phyloP scores from a whole-genome alignment of 495 filamentous ascomycete species.

The Talaromyces stipitatus region DNA sequence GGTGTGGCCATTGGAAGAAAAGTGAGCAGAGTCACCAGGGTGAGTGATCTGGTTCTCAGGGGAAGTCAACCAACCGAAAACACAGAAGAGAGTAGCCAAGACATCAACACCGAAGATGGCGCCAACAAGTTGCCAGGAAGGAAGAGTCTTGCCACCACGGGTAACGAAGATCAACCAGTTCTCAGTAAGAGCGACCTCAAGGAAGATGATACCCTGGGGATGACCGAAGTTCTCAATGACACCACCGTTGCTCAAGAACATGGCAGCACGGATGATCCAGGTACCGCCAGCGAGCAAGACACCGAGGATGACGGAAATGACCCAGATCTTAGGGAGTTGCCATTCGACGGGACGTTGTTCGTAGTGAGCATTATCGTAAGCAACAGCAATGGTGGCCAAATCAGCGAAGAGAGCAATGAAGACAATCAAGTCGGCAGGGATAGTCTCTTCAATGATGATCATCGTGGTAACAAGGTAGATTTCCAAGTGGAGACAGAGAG shows the following conservation, averaged over 20 bases:
- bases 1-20: constrained; percentile 53
- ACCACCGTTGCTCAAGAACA: constrained; percentile 61
- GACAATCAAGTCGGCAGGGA: constrained; percentile 59
- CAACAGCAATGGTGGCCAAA: constrained; percentile 68
- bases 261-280: constrained; percentile 60
- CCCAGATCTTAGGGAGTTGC: constrained; percentile 74
- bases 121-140: constrained; percentile 64
- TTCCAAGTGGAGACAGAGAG: constrained; percentile 68
- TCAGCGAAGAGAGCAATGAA: constrained; percentile 74
- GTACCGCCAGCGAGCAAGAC: constrained; percentile 57
- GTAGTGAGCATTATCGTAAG: constrained; percentile 71
- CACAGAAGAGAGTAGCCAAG: constrained; percentile 61
- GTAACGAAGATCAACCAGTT: constrained; percentile 80
- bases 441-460: constrained; percentile 69
- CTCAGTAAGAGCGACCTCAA: constrained; percentile 66
- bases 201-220: constrained; percentile 66
- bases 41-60: constrained; percentile 30
- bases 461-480: constrained; percentile 72
- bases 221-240: constrained; percentile 66
- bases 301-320: constrained; percentile 63
- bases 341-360: constrained; percentile 66
- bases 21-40: constrained; percentile 33
- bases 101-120: constrained; percentile 67
- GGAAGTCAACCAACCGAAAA: constrained; percentile 63
- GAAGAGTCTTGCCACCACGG: constrained; percentile 62